Evolutionary conservation across 2,329 filamentous ascomycete genomes (phyloP).

Genomic region (Ophiostoma pallidulum): DNA sequence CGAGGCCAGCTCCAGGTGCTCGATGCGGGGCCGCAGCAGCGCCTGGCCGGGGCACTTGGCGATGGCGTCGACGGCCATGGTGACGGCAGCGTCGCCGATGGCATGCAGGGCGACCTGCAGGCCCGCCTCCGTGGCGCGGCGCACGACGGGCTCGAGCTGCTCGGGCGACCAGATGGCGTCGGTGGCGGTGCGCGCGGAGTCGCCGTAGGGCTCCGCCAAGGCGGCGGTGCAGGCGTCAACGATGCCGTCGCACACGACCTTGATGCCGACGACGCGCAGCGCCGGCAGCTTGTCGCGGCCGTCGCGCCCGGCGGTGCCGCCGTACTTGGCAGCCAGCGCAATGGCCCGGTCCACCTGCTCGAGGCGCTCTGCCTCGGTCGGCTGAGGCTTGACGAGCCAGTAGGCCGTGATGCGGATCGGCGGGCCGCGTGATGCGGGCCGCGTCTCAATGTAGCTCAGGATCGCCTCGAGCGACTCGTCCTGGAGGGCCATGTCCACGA

Average conservation of each 20-base stretch:
- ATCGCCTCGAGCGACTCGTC: conserved; percentile 44
- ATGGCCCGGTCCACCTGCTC: conserved; percentile 42
- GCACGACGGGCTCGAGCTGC: conserved; percentile 44
- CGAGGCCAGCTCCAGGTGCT: conserved; percentile 53
- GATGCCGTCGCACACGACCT: conserved; percentile 56
- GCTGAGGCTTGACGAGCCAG: conserved; percentile 43
- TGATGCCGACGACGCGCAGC: conserved; percentile 50
- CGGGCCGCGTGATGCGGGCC: conserved; percentile 13
- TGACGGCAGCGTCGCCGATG: conserved; percentile 52
- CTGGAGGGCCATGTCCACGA: conserved; percentile 52
- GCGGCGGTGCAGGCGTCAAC: conserved; percentile 57
- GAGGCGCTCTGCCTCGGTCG: conserved; percentile 34
- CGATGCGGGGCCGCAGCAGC: conserved; percentile 49
- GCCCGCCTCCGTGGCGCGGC: conserved; percentile 41
- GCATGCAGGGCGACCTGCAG: conserved; percentile 56
- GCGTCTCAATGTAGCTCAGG: conserved; percentile 26
- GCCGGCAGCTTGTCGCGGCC: conserved; percentile 30
- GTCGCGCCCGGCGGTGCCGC: conserved; percentile 22
- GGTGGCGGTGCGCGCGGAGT: conserved; percentile 25
- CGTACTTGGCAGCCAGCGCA: conserved; percentile 34
- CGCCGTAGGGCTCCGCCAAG: conserved; percentile 48
- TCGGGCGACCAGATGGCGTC: conserved; percentile 46
- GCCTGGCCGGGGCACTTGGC: conserved; percentile 21
- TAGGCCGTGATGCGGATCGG: conserved; percentile 44
- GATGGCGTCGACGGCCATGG: conserved; percentile 48